Conservation (phyloP, 768 basidiomycete species). For the Solioccasus polychromus region DNA sequence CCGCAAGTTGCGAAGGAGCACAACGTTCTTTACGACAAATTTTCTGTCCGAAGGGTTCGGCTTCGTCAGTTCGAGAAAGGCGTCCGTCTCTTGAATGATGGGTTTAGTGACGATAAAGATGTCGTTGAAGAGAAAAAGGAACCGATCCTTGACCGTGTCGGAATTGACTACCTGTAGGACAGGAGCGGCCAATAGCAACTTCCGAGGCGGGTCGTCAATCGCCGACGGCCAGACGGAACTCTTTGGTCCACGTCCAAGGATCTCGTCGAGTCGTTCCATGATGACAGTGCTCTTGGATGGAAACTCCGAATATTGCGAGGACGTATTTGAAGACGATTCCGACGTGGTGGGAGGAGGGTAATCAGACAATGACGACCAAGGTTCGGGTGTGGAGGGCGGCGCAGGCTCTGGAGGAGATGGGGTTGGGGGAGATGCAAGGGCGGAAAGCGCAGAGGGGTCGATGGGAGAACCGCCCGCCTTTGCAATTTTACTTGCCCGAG, state of each 20-base stretch:
- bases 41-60: conserved; percentile 63
- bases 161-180: conserved; percentile 92
- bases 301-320: conserved; percentile 59
- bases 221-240: conserved; percentile 58
- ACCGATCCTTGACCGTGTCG: conserved; percentile 93
- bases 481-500: conserved; percentile 34
- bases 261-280: conserved; percentile 69
- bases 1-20: conserved; percentile 67
- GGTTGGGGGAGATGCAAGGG: conserved; percentile 37
- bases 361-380: conserved; percentile 72
- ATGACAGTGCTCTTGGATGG: conserved; percentile 49
- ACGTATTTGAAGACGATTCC: conserved; percentile 72
- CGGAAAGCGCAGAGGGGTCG: conserved; percentile 16
- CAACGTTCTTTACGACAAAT: conserved; percentile 88
- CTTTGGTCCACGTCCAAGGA: conserved; percentile 58
- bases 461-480: conserved; percentile 25
- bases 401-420: conserved; percentile 54
- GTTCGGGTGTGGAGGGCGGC: conserved; percentile 70
- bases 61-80: conserved; percentile 54
- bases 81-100: conserved; percentile 65
- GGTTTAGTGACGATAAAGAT: conserved; percentile 93
- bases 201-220: conserved; percentile 85
- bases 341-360: conserved; percentile 69
- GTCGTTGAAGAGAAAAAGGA: conserved; percentile 96
- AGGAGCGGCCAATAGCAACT: conserved; percentile 77